A percentile compares a stretch with the other conserved stretches of the same genome.
These are phyloP conservation scores for Sindora glabra DNA, from an alignment of 306 rosid species.

Conservation along the genomic window DNA sequence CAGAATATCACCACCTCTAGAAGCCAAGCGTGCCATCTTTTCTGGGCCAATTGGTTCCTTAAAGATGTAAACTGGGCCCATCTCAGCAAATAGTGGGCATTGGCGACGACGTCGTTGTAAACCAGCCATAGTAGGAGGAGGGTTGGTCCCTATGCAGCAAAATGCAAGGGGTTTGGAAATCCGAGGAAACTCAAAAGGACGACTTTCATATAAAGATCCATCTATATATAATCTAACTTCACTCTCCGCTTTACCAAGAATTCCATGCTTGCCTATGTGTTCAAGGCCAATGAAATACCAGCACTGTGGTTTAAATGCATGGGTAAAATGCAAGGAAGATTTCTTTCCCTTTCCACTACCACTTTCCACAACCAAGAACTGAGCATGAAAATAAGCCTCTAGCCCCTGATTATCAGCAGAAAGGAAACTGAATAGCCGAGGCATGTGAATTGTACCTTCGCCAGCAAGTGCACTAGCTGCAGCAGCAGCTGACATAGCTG, in stretches of 20 bases:
- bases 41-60: conserved; percentile 92
- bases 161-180: conserved; percentile 92
- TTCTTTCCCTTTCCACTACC: conserved; percentile 87
- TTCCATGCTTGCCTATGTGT: conserved; percentile 77
- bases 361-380: conserved; percentile 90
- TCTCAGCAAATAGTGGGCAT: conserved; percentile 97
- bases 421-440: conserved; percentile 86
- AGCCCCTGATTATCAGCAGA: conserved; percentile 94
- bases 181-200: conserved; percentile 86
- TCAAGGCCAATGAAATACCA: conserved; percentile 97
- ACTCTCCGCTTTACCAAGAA: conserved; percentile 76
- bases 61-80: conserved; percentile 95
- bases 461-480: conserved; percentile 99
- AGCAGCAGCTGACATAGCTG: conserved; percentile 99
- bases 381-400: conserved; percentile 99
- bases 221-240: conserved; percentile 83
- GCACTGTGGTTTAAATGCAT: conserved; percentile 95
- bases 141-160: conserved; percentile 98
- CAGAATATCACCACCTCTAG: conserved; percentile 84
- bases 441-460: conserved; percentile 98
- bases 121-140: conserved; percentile 99
- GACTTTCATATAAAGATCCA: conserved; percentile 85
- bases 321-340: conserved; percentile 92
- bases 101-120: conserved; percentile 98
- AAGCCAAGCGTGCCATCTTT: conserved; percentile 80